Evolutionary conservation across 2,329 filamentous ascomycete species (phyloP).

Genomic region (Colletotrichum sp.): DNA sequence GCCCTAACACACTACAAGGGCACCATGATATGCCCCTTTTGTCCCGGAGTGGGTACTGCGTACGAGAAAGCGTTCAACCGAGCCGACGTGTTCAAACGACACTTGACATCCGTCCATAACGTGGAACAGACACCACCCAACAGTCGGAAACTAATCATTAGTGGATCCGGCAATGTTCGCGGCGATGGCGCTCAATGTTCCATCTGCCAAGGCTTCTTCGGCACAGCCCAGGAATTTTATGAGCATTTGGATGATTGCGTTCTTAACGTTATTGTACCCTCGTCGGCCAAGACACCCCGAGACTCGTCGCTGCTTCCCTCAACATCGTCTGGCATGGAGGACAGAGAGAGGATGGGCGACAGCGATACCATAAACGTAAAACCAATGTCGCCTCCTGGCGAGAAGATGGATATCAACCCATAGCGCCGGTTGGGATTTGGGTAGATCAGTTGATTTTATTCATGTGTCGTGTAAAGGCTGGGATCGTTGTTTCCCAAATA

Average conservation of each 20-base stretch:
- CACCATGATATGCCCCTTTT: conserved; percentile 97
- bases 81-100: conserved; percentile 95
- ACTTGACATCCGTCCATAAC: conserved; percentile 89
- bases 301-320: conserved; percentile 7
- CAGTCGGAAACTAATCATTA: conserved; percentile 73
- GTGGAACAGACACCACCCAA: conserved; percentile 95
- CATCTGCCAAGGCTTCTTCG: conserved; percentile 81
- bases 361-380: neutral
- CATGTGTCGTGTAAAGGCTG: neutral
- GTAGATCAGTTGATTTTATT: neutral
- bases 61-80: conserved; percentile 96
- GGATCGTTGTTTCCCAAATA: conserved; percentile 5
- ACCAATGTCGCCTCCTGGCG: neutral
- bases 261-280: conserved; percentile 61
- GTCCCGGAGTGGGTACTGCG: conserved; percentile 83
- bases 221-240: conserved; percentile 93
- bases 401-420: conserved; percentile 18
- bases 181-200: conserved; percentile 81
- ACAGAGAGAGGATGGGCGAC: neutral
- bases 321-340: neutral
- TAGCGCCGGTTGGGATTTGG: neutral
- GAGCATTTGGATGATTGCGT: conserved; percentile 84
- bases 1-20: conserved; percentile 97
- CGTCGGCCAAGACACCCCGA: conserved; percentile 11
- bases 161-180: conserved; percentile 23